Percentiles rank a stretch among this genome's conserved stretches.
Evolutionary conservation across 352 stramenopile species (phyloP).

Genomic region (Globisporangium nunn): DNA sequence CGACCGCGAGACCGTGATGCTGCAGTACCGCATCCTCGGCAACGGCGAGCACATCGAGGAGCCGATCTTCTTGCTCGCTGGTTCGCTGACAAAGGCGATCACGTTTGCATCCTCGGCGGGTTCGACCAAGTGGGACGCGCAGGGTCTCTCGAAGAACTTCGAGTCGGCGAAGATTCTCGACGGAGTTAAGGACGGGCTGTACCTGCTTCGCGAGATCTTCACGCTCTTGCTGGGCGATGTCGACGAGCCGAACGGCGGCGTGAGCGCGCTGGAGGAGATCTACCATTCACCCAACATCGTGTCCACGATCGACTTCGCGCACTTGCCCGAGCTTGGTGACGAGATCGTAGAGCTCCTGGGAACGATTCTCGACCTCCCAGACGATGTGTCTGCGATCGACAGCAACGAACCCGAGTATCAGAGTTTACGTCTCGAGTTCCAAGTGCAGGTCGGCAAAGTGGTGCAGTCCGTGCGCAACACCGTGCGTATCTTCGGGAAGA

Average conservation of each 20-base stretch:
- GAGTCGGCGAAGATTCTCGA: constrained; percentile 53
- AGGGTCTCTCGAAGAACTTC: constrained; percentile 52
- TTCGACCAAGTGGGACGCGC: constrained; percentile 36
- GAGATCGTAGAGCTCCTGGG: constrained; percentile 71
- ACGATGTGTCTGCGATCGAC: constrained; percentile 56
- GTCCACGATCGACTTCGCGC: constrained; percentile 47
- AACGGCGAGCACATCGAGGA: constrained; percentile 67
- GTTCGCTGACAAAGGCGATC: constrained; percentile 60
- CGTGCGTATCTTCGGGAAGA: constrained; percentile 41
- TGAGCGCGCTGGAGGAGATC: constrained; percentile 60
- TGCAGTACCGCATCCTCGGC: constrained; percentile 76
- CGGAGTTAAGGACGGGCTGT: constrained; percentile 45
- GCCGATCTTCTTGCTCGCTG: constrained; percentile 74
- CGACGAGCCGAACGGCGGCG: constrained; percentile 31
- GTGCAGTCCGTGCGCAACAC: constrained; percentile 43
- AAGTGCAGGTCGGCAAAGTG: constrained; percentile 60
- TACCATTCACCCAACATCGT: constrained; percentile 52
- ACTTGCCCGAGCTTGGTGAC: constrained; percentile 49
- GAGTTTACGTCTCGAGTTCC: constrained; percentile 50
- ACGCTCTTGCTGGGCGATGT: constrained; percentile 53
- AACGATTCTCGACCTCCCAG: constrained; percentile 72
- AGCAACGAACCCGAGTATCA: constrained; percentile 23
- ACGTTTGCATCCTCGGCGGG: constrained; percentile 47
- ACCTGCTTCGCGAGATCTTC: constrained; percentile 61
- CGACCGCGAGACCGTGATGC: constrained; percentile 75